Evolutionary conservation across 257 asterid genomes (phyloP), one percentile per base, ranked within the genome.

Genomic region (Solanum clarkiae): DNA sequence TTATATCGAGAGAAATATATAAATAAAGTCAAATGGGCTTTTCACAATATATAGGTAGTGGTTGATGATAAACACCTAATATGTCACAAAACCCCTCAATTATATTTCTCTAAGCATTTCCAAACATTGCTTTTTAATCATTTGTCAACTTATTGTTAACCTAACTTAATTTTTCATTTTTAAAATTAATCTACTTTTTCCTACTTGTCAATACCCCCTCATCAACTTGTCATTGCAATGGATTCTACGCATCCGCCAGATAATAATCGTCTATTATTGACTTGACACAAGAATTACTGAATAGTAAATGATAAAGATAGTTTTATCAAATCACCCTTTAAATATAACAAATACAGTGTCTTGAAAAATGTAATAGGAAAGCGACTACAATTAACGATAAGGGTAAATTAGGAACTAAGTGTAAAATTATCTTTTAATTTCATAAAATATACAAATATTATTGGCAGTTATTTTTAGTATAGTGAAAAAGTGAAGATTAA

Each of bases 121-220:
- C 11, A 8, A 74, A 51, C 24, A 26, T 77, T 29, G 83, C 49
- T 53, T 79, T 53, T 26, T 51, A 79, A 26, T 79, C 49, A 79
- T 79, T 79, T 79, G 83, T 79, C 83, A 79, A 79, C 83, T 79
- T 79, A 29, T 79, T 53, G 83, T 10, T 79, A 79, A 79, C 83
- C 83, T 79, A 79, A 79, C 26, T 65, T 79, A 77, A 77, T 8
- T 77, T n/a, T 10, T 77, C 82, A 77, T 77, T 77, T 49, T 49
- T 0, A 2, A 51, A 36, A 40, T 18, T 40, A 79, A 79, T 53
- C 29, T 51, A 18, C 29, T 26, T 53, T 51, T 79, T 79, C 60
- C 10, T 75, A 47, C 44, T 75, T 53, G 63, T 77, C 82, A 51
- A 51, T 77, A 51, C 24, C 3, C 63, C 45, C 5, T 53, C 65